These are phyloP conservation scores for Boletus reticuloceps DNA, from an alignment of 768 basidiomycete species.

Conservation along the genomic window DNA sequence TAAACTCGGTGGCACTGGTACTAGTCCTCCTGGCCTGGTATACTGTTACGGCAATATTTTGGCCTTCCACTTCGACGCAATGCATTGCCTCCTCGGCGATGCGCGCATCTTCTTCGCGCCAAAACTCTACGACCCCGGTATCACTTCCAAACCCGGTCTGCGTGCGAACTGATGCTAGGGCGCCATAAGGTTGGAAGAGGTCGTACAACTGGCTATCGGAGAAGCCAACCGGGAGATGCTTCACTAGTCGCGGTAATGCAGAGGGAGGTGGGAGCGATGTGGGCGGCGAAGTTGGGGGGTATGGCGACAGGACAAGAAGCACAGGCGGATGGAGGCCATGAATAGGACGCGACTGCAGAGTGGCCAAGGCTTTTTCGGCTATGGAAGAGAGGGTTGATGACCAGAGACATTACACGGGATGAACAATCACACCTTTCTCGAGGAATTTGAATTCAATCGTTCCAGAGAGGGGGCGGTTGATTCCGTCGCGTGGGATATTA, in stretches of 20 bases:
- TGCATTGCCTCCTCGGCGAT: slow-evolving; percentile 80
- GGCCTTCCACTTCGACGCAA: slow-evolving; percentile 78
- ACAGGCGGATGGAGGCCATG: slow-evolving; percentile 59
- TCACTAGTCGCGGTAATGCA: slow-evolving; percentile 78
- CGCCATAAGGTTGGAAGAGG: slow-evolving; percentile 80
- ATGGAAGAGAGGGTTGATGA: slow-evolving; percentile 5
- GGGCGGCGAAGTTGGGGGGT: slow-evolving; percentile 75
- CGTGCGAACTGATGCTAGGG: slow-evolving; percentile 73
- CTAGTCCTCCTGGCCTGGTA: slow-evolving; percentile 65
- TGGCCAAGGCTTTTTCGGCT: slow-evolving; percentile 91
- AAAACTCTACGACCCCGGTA: slow-evolving; percentile 80
- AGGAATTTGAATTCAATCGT: slow-evolving; percentile 83
- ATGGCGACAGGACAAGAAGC: slow-evolving; percentile 72
- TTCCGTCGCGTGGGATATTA: slow-evolving; percentile 62
- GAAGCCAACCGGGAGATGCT: slow-evolving; percentile 71
- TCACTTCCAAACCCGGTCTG: slow-evolving; percentile 76
- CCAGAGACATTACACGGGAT: slow-evolving; percentile 4
- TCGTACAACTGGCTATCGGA: slow-evolving; percentile 78
- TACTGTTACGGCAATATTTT: slow-evolving; percentile 80
- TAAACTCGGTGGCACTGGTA: slow-evolving; percentile 62
- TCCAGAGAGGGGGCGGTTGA: slow-evolving; percentile 54
- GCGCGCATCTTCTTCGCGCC: slow-evolving; percentile 82
- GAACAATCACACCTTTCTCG: slow-evolving; percentile 62
- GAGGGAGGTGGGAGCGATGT: slow-evolving; percentile 72
- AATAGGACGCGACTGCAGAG: slow-evolving; percentile 72